A percentile compares a stretch with the other conserved stretches of the same genome.
Evolutionary conservation across 176 grass and related monocot genomes (phyloP).

Genomic region (Pontederia crassipes): DNA sequence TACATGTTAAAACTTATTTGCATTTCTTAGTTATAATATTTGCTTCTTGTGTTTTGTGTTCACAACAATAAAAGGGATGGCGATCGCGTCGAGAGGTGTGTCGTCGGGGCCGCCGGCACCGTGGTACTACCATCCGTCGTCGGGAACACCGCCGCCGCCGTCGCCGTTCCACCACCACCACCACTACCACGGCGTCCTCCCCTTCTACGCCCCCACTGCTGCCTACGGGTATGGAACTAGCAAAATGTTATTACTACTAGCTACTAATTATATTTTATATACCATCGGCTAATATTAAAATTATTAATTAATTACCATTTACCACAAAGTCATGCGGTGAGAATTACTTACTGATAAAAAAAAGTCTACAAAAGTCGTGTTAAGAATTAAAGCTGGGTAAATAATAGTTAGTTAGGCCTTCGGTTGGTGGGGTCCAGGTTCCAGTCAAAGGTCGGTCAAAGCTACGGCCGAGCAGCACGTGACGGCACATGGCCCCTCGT

Average conservation of each 20-base stretch:
- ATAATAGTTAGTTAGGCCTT: too few relatives aligned
- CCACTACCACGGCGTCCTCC: conserved; percentile 62
- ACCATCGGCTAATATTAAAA: too few relatives aligned
- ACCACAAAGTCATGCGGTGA: too few relatives aligned
- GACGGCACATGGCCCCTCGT: neutral
- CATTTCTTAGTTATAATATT: too few relatives aligned
- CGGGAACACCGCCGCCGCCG: conserved; percentile 37
- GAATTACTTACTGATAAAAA: too few relatives aligned
- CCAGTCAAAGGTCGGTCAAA: neutral
- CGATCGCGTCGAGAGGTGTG: conserved; percentile 53
- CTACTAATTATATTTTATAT: too few relatives aligned
- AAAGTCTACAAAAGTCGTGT: too few relatives aligned
- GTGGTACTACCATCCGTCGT: conserved; percentile 84
- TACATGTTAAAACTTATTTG: too few relatives aligned
- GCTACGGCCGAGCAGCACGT: conserved; percentile 1
- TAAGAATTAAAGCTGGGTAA: too few relatives aligned
- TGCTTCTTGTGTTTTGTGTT: neutral
- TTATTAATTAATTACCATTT: too few relatives aligned
- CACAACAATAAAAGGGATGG: conserved; percentile 41
- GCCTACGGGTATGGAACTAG: conserved; percentile 56
- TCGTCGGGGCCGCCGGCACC: conserved; percentile 43
- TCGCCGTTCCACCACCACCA: conserved; percentile 42
- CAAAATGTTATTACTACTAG: neutral
- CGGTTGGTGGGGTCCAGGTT: neutral
- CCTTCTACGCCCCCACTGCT: conserved; percentile 60